Evolutionary conservation across 164 flowering plant genomes (phyloP).

Genomic region (Santalum album): DNA sequence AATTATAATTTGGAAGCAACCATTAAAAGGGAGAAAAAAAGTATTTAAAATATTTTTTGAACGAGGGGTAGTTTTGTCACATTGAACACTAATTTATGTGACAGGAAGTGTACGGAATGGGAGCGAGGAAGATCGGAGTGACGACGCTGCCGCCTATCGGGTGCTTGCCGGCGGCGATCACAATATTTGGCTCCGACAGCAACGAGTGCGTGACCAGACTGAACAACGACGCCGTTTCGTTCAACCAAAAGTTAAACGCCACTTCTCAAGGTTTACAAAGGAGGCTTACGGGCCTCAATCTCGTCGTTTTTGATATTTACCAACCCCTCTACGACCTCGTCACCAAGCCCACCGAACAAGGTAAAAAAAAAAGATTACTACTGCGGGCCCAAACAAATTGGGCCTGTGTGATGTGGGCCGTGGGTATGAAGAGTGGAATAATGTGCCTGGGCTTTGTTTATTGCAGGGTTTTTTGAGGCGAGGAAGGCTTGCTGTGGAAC

Average conservation of each 20-base stretch:
- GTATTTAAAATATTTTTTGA: not conserved
- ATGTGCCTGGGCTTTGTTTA: not conserved
- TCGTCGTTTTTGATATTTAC: conserved; percentile 48
- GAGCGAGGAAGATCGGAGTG: conserved; percentile 62
- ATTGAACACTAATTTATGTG: not conserved
- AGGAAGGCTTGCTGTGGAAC: conserved; percentile 85
- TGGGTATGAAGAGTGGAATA: not conserved
- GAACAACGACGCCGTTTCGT: conserved; percentile 37
- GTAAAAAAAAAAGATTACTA: conserved; percentile 14
- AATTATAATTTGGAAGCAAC: no score
- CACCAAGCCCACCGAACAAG: conserved; percentile 34
- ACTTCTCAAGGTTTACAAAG: conserved; percentile 27
- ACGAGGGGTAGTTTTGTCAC: no score
- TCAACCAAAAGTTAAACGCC: conserved; percentile 48
- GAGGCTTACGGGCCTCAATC: conserved; percentile 32
- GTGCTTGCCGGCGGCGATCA: conserved; percentile 53
- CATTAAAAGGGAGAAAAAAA: no score
- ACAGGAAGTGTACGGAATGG: conserved; percentile 41
- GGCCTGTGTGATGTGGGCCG: no score
- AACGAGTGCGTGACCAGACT: conserved; percentile 35
- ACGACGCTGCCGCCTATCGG: conserved; percentile 57
- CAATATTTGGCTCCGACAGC: conserved; percentile 37
- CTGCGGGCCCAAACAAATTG: no score
- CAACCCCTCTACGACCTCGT: conserved; percentile 43
- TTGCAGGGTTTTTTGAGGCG: conserved; percentile 70